These are phyloP conservation scores for Botrytis galanthina DNA, from an alignment of 2,329 filamentous ascomycete genomes.

Conservation along the genomic window DNA sequence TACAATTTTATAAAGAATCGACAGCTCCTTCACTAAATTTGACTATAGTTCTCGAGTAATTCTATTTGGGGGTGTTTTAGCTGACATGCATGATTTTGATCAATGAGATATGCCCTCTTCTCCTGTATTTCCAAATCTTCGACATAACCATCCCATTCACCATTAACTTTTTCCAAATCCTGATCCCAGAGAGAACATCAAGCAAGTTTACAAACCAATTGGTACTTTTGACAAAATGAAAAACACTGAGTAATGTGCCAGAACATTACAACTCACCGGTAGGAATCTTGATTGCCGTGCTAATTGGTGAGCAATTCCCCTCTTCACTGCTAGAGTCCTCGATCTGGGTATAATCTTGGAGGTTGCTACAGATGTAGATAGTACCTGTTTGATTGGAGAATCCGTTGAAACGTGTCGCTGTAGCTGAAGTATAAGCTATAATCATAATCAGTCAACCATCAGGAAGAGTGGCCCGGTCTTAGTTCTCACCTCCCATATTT, in stretches of 20 bases:
- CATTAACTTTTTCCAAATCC: not conserved
- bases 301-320: not conserved
- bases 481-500: not conserved
- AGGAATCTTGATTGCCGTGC: not conserved
- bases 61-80: not conserved
- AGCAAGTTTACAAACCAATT: not conserved
- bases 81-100: no score
- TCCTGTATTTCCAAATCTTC: not conserved
- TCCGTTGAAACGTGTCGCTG: not conserved
- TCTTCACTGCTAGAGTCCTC: not conserved
- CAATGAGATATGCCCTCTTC: not conserved
- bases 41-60: not conserved
- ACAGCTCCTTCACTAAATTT: not conserved
- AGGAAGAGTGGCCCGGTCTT: not conserved
- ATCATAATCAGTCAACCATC: not conserved
- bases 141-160: not conserved
- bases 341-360: not conserved
- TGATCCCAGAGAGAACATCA: not conserved
- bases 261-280: not conserved
- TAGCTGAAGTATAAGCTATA: constrained; percentile 6
- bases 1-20: not conserved
- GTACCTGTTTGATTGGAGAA: not conserved
- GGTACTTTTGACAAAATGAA: not conserved
- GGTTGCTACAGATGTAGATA: constrained; percentile 1
- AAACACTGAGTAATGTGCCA: not conserved